Evolutionary conservation across 140 eudicot genomes (phyloP).

Genomic region (Artemisia princeps): DNA sequence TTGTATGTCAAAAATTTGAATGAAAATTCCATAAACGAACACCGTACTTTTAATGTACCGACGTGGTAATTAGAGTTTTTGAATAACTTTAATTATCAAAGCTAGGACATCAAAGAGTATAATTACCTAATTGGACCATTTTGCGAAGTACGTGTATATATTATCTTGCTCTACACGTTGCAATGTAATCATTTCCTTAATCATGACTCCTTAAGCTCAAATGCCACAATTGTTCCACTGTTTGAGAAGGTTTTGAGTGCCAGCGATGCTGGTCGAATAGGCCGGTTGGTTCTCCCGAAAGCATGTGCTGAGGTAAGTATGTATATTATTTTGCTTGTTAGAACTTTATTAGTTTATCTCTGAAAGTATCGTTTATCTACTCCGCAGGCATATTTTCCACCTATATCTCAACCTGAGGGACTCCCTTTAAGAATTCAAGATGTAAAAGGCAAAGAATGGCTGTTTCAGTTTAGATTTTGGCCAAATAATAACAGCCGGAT

Average conservation of each 20-base stretch:
- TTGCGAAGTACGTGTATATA: background rate
- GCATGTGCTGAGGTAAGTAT: constrained; percentile 97
- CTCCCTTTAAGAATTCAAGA: constrained; percentile 91
- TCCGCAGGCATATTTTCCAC: constrained; percentile 92
- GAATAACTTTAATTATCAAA: background rate
- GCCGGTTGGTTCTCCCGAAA: constrained; percentile 98
- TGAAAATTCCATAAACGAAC: too few relatives aligned
- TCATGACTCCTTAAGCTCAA: constrained; percentile 50
- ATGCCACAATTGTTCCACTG: constrained; percentile 81
- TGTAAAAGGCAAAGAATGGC: constrained; percentile 94
- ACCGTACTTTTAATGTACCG: too few relatives aligned
- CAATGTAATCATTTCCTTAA: constrained; percentile 39
- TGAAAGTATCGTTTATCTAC: constrained; percentile 16
- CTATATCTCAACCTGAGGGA: constrained; percentile 96
- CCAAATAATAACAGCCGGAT: constrained; percentile 96
- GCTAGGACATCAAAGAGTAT: background rate
- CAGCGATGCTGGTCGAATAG: constrained; percentile 99
- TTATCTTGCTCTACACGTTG: background rate
- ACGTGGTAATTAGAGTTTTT: background rate
- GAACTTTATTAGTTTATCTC: background rate
- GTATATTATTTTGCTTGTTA: background rate
- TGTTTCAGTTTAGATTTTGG: constrained; percentile 98
- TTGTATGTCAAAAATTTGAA: background rate
- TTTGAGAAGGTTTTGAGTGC: constrained; percentile 95
- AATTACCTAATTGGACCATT: background rate